phyloP scores from a whole-genome alignment of 495 filamentous ascomycete genomes.

The Parachaetomium inaequale region DNA sequence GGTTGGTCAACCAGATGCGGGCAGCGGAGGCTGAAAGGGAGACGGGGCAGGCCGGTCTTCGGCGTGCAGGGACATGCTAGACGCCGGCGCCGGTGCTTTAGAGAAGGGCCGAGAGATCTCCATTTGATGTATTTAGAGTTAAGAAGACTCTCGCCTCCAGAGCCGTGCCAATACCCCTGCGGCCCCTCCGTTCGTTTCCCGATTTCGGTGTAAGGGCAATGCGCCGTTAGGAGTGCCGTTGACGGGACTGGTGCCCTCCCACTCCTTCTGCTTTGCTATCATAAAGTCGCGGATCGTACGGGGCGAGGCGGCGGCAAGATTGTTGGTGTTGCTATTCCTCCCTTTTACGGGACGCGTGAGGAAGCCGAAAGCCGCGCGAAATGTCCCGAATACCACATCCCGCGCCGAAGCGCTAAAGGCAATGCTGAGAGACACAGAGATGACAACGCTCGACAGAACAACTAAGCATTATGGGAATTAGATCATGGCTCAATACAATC shows the following conservation, averaged over 20 bases:
- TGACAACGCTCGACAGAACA: conserved; percentile 22
- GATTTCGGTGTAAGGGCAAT: conserved; percentile 16
- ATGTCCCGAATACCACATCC: conserved; percentile 17
- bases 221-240: conserved; percentile 8
- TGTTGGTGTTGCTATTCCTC: neutral
- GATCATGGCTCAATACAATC: neutral
- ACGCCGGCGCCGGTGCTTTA: too few species aligned
- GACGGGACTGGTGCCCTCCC: conserved; percentile 14
- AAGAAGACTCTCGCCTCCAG: neutral
- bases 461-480: conserved; percentile 15
- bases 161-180: neutral
- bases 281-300: conserved; percentile 26
- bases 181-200: neutral
- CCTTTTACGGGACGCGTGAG: neutral
- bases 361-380: conserved; percentile 14
- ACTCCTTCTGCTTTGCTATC: conserved; percentile 27
- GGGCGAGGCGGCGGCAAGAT: conserved; percentile 21
- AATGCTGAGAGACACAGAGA: conserved; percentile 19
- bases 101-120: too few species aligned
- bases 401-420: conserved; percentile 28
- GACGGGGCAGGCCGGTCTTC: too few species aligned
- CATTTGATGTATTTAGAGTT: neutral
- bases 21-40: neutral
- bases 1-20: conserved; percentile 17
- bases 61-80: too few species aligned